Base-by-base conservation (phyloP, 2,329 filamentous ascomycete species). In the Nothopassalora personata region DNA sequence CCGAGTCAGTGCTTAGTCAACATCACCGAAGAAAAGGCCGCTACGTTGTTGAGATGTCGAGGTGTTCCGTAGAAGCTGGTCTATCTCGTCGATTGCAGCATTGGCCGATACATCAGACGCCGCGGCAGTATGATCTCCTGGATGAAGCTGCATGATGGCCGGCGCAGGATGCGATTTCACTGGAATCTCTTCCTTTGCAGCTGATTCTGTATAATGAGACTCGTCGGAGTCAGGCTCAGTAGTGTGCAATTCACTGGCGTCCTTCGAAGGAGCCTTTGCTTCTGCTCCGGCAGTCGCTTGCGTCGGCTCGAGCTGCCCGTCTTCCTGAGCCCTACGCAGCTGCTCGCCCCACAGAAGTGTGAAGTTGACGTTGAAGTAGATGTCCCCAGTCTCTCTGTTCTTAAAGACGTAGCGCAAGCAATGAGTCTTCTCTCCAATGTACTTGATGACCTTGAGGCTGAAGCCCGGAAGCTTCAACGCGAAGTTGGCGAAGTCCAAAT, bases 341-440 rank as follows among this genome's bases (percentile, higher is more conserved):
- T 77, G 70, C 50, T 76, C 66, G 2, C 77, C 77, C 65, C 75
- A 79, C 3, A 80, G 64, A 28, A 80, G 54, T n/a, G 71, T 75
- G 59, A 79, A 78, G 18, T 78, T 74, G 11, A 79, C 74, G 23
- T 76, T 76, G 49, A 79, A 73, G 31, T 73, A 72, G 23, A 77
- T 71, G 36, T 79, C 75, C 8, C 71, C 74, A 0, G 72, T 77
- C 18, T 60, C 64, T 5, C 73, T 61, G 60, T 78, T 74, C 70
- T 77, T 79, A 58, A 79, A 70, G 46, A 79, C 76, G 66, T 75
- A 80, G 23, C 78, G 66, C 58, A 79, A 62, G 58, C 74, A 73
- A 67, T 80, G 78, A 50, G 75, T 79, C 68, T 79, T 78, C 50
- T 78, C 73, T 60, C 77, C 77, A 46, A 80, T 73, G 57, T 79